Evolutionary conservation across 106 monocot genomes (phyloP), one percentile per base, ranked within the genome.

Genomic region (Triglochin maritima): DNA sequence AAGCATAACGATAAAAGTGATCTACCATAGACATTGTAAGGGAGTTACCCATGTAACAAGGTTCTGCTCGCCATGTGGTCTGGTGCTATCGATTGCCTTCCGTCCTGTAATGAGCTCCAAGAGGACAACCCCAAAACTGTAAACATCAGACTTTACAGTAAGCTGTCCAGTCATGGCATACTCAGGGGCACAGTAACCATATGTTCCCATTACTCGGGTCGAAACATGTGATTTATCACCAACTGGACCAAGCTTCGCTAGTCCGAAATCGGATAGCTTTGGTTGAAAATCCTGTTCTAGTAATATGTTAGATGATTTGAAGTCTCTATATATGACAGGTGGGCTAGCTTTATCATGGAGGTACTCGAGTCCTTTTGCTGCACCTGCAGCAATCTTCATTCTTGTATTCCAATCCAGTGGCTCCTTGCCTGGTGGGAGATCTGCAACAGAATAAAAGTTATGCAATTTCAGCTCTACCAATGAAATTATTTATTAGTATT

Each of bases 101-200:
- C 89, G 71, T 9, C 89, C 89, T 48, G 89, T 90, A 63, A 90
- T 90, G 9, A 90, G 60, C 68, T 90, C 89, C 58, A 90, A 46
- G 5, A 90, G 66, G 45, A 90, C 89, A 56, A 90, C 89, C 16
- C 89, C 89, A 72, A 90, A 86, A 66, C 89, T 90, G 69, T 90
- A 90, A 2, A 90, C 81, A 67, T 90, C 89, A 45, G 89, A 89
- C 61, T 86, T 89, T 7, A 86, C 79, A 3, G 89, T 89, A 7
- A 89, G 66, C 15, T 86, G 83, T 68, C 89, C 89, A 0, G 89
- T 89, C 86, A 89, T 83, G 14, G 85, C 85, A 79, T 89, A 89
- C 71, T 89, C 89, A 2, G 89, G 89, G 44, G 89, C 89, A 74
- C 86, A 89, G 70, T 89, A 89, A 49, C 89, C 89, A 69, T 89